Conservation (phyloP, 2,329 filamentous ascomycete species). For the Teratosphaeria viscida region DNA sequence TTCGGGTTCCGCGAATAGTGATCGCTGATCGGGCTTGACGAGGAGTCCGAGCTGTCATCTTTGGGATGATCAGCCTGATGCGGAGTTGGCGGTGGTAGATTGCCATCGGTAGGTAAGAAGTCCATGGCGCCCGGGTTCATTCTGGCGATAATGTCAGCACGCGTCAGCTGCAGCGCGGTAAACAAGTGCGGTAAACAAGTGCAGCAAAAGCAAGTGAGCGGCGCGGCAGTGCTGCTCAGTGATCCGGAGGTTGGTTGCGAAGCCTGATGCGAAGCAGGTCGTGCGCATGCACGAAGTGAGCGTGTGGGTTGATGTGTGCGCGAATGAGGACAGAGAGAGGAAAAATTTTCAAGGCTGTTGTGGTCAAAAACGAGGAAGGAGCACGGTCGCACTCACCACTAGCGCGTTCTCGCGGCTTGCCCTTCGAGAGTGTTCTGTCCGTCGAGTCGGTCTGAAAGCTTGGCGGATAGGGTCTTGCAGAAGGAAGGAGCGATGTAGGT, state of each 20-base stretch:
- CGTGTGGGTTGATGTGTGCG: neutral
- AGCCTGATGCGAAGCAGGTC: neutral
- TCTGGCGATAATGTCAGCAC: neutral
- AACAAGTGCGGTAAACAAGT: neutral
- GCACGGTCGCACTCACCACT: neutral
- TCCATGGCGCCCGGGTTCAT: slow-evolving; percentile 5
- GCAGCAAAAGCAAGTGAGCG: neutral
- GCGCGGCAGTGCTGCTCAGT: neutral
- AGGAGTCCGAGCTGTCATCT: neutral
- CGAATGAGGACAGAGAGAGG: neutral
- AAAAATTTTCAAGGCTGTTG: neutral
- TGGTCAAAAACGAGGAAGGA: neutral
- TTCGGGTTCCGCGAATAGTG: neutral
- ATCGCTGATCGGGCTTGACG: neutral
- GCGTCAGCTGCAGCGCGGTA: neutral
- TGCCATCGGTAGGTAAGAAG: neutral
- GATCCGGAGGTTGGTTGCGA: neutral
- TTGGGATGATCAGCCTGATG: neutral
- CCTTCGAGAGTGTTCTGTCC: neutral
- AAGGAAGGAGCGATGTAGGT: neutral
- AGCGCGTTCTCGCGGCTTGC: neutral
- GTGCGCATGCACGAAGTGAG: neutral
- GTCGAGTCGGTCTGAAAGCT: neutral
- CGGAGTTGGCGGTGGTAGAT: neutral
- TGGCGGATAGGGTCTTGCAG: neutral